Percentiles rank a stretch among this genome's conserved stretches.
phyloP scores from a whole-genome alignment of 805 yeast species.

The Diddensiella santjacobensis region DNA sequence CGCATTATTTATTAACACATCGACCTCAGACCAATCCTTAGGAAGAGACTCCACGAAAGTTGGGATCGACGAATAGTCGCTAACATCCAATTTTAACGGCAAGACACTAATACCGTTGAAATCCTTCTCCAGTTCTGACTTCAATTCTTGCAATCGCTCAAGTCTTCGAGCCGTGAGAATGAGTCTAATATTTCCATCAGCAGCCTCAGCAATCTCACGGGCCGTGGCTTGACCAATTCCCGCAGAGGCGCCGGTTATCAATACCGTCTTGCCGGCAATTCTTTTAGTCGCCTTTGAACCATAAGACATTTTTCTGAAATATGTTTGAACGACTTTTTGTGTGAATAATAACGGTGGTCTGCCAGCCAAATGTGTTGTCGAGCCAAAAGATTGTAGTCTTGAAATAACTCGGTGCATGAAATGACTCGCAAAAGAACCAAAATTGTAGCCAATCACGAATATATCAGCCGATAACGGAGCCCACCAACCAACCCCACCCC shows the following conservation, averaged over 20 bases:
- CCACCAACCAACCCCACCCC: too few relatives aligned
- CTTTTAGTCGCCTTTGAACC: slow-evolving; percentile 76
- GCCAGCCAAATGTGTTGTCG: neutral
- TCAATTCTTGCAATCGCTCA: slow-evolving; percentile 52
- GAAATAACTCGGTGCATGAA: neutral
- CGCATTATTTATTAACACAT: slow-evolving; percentile 63
- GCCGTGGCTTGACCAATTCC: slow-evolving; percentile 97
- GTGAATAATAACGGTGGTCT: neutral
- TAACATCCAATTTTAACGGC: slow-evolving; percentile 53
- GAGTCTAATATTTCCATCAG: slow-evolving; percentile 66
- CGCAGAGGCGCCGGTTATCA: slow-evolving; percentile 95
- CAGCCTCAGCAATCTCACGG: slow-evolving; percentile 71
- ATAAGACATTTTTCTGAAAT: slow-evolving; percentile 35
- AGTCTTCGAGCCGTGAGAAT: slow-evolving; percentile 76
- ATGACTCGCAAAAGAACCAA: too few relatives aligned
- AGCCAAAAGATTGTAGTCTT: neutral
- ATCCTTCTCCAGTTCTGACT: slow-evolving; percentile 42
- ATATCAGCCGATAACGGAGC: too few relatives aligned
- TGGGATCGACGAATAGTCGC: slow-evolving; percentile 47
- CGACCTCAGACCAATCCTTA: slow-evolving; percentile 51
- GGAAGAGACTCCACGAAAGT: slow-evolving; percentile 54
- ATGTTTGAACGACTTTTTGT: slow-evolving; percentile 1
- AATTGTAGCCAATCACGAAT: too few relatives aligned
- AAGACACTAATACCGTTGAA: slow-evolving; percentile 48
- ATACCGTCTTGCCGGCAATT: slow-evolving; percentile 69